Base-by-base conservation (phyloP, 192 early-diverging fungal species). In the Helicostylum pulchrum region DNA sequence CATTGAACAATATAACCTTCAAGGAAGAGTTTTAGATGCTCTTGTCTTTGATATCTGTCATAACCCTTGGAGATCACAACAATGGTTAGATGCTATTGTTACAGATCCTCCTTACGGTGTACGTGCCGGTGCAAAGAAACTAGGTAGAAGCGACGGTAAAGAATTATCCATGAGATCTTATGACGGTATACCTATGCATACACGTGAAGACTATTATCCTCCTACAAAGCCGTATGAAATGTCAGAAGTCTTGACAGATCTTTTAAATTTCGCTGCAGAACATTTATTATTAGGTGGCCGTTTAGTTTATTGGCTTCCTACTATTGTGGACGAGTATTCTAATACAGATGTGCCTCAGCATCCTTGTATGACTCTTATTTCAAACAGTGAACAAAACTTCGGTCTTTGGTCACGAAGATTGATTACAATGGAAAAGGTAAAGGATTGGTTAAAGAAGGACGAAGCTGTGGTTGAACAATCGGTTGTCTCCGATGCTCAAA, bases 31-130 rank as follows among this genome's bases (percentile, higher is more conserved):
- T 4, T 55, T 99, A 48, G 97, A 90, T 61, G 88, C 85, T 0
- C 73, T 92, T 9, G 90, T 94, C 1, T 89, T 87, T 77, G 96
- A 98, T 77, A 82, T 95, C 10, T 85, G 88, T 48, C 94, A 90
- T 53, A 86, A 92, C 45, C 94, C 95, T 1, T 95, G 90, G 90
- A 74, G 92, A 6, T 17, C 58, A 9, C 51, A 74, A 48, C 51
- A 76, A 48, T 77, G 82, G 73, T 88, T 92, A 72, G 96, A 98
- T 76, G 93, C 93, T 6, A 98, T 98, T 39, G 90, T 97, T 2
- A 95, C 92, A 0, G 97, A 95, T 78, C 88, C 95, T 20, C 95
- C 95, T 32, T 96, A 99, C 72, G 95, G 97, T 65, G 97, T 99
- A 11, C 89, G 97, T 48, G 95, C 95, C 0, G 97, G 95, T 20